Evolutionary conservation across 208 protist species (phyloP), one percentile per base, ranked within the genome.

Genomic region (Crithidia sp.): DNA sequence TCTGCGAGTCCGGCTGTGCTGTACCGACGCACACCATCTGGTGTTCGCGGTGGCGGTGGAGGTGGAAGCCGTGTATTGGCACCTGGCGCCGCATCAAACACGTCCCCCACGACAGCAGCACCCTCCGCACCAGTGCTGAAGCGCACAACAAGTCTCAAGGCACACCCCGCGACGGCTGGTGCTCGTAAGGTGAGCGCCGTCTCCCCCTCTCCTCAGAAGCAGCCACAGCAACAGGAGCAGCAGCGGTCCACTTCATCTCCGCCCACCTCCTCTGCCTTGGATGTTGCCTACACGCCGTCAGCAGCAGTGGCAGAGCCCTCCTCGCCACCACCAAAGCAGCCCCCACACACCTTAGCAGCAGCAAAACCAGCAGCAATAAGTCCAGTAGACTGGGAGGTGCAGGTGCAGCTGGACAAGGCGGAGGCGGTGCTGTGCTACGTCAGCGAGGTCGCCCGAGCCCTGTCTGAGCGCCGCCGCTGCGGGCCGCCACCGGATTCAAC

Each of bases 361-460:
- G 1, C 28, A 37, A 4, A 57, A 37, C 36, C 36, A 13, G 10
- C 36, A 49, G 28, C 39, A 0, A n/a, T 0, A 8, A n/a, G 36
- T n/a, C n/a, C 47, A 39, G n/a, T 64, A 28, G 57, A 71, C 43
- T 28, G 43, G 13, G 43, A 49, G 8, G 13, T 67, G 55, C 65
- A 63, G 28, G 52, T 61, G 5, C 62, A 82, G 52, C 49, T 91
- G 36, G 84, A 85, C 39, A 77, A 95, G 67, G 83, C 88, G 61
- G 79, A 89, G 40, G 47, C 82, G 6, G 83, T 95, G 49, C 70
- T 95, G 60, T 76, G 74, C 58, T 95, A 92, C 56, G 66, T 95
- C 39, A 77, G 82, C 49, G 69, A 77, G 64, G 76, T 90, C 10
- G 79, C 75, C 13, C 55, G 56, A 1, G 83, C 87, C 5, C 69